Evolutionary conservation across 148 eudicot genomes (phyloP).

Genomic region (Cornus kousa): DNA sequence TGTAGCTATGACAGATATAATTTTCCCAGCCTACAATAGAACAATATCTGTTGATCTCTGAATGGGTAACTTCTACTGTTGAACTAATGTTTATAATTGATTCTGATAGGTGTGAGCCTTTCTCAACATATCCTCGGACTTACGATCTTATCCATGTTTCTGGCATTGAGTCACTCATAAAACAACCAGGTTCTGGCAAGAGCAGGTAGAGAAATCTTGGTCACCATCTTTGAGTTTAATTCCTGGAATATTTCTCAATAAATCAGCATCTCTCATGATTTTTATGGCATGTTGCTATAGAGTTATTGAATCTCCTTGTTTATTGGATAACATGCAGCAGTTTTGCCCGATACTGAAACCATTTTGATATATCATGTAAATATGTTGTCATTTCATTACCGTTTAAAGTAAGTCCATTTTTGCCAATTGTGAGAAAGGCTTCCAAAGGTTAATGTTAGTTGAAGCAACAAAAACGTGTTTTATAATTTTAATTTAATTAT

Average conservation of each 20-base stretch:
- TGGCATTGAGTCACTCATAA: constrained; percentile 73
- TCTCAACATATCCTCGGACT: constrained; percentile 99
- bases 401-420: too few species aligned
- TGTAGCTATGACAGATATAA: neutral
- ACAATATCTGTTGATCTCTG: neutral
- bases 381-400: too few species aligned
- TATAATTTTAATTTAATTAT: too few species aligned
- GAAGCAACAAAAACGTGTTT: too few species aligned
- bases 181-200: constrained; percentile 69
- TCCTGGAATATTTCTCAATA: neutral
- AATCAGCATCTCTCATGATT: neutral
- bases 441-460: too few species aligned
- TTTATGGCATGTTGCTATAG: neutral
- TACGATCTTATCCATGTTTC: constrained; percentile 84
- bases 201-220: constrained; percentile 46
- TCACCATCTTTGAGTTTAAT: neutral
- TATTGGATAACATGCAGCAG: too few species aligned
- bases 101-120: constrained; percentile 91
- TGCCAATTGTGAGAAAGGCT: too few species aligned
- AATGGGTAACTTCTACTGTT: neutral
- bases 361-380: too few species aligned
- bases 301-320: neutral
- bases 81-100: constrained; percentile 13
- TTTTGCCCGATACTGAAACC: too few species aligned
- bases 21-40: neutral